phyloP scores from a whole-genome alignment of 768 basidiomycete genomes.

The Boletus insuetus region DNA sequence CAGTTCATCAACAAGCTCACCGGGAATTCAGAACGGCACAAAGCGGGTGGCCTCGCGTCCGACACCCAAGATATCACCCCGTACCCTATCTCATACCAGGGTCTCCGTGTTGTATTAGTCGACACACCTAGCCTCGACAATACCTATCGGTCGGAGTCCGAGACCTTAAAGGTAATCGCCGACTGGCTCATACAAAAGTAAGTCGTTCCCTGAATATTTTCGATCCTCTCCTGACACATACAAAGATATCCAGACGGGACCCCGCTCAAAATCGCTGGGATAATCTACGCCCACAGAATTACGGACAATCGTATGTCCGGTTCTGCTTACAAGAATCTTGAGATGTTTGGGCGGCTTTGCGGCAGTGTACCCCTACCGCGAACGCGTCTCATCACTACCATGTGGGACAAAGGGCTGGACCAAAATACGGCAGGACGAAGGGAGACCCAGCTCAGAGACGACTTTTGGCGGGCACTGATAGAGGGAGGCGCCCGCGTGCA shows the following conservation, averaged over 20 bases:
- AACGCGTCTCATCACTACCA: constrained; percentile 37
- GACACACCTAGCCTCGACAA: constrained; percentile 23
- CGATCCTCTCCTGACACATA: neutral
- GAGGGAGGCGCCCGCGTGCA: neutral
- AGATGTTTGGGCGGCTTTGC: constrained; percentile 35
- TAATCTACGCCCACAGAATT: constrained; percentile 36
- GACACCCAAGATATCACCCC: constrained; percentile 10
- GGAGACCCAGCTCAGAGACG: constrained; percentile 23
- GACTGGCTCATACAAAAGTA: constrained; percentile 21
- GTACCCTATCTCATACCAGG: neutral
- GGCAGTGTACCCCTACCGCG: constrained; percentile 29
- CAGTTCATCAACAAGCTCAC: constrained; percentile 19
- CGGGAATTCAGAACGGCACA: neutral
- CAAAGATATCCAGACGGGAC: constrained; percentile 9
- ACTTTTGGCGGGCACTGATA: constrained; percentile 24
- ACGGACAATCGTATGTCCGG: constrained; percentile 35
- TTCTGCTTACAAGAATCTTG: constrained; percentile 29
- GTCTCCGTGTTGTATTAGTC: constrained; percentile 13
- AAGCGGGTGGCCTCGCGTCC: constrained; percentile 4
- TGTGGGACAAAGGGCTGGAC: constrained; percentile 33
- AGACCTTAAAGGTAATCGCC: constrained; percentile 11
- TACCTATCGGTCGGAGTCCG: constrained; percentile 12
- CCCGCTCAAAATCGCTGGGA: constrained; percentile 23
- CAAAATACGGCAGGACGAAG: neutral
- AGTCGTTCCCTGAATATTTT: neutral